Percentiles rank a stretch among this genome's conserved stretches.
phyloP scores from a whole-genome alignment of 139 green algal species.

The Auxenochlorella pyrenoidosa region DNA sequence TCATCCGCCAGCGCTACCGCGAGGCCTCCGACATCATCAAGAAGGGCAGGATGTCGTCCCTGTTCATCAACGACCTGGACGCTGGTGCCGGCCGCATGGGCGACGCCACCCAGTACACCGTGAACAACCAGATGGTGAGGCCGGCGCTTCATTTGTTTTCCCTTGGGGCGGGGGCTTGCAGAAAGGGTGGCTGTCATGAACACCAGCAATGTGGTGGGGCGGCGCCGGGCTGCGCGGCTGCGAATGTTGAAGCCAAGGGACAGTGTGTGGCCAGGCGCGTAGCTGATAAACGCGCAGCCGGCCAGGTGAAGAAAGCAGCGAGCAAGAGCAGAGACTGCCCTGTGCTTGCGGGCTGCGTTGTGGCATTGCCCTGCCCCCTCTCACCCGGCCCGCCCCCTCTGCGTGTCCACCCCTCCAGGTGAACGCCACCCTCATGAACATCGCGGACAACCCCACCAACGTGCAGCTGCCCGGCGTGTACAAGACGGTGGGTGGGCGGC shows the following conservation, averaged over 20 bases:
- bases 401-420: slow-evolving; percentile 76
- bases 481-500: slow-evolving; percentile 56
- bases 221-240: too few species aligned
- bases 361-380: neutral
- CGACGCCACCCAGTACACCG: slow-evolving; percentile 98
- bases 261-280: too few species aligned
- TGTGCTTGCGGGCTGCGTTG: neutral
- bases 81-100: slow-evolving; percentile 97
- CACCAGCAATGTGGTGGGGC: too few species aligned
- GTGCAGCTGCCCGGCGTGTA: slow-evolving; percentile 98
- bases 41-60: slow-evolving; percentile 98
- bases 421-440: slow-evolving; percentile 99
- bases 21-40: slow-evolving; percentile 98
- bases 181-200: too few species aligned
- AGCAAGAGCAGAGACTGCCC: too few species aligned
- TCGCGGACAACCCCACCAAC: slow-evolving; percentile 99
- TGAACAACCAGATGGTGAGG: slow-evolving; percentile 96
- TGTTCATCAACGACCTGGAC: slow-evolving; percentile 99
- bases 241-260: too few species aligned
- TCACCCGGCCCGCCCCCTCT: neutral
- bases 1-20: slow-evolving; percentile 92
- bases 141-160: too few species aligned
- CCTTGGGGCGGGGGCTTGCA: too few species aligned
- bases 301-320: too few species aligned
- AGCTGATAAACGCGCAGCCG: too few species aligned